phyloP scores from a whole-genome alignment of 2,329 filamentous ascomycete genomes.

The Hymenotorrendiella dingleyae region DNA sequence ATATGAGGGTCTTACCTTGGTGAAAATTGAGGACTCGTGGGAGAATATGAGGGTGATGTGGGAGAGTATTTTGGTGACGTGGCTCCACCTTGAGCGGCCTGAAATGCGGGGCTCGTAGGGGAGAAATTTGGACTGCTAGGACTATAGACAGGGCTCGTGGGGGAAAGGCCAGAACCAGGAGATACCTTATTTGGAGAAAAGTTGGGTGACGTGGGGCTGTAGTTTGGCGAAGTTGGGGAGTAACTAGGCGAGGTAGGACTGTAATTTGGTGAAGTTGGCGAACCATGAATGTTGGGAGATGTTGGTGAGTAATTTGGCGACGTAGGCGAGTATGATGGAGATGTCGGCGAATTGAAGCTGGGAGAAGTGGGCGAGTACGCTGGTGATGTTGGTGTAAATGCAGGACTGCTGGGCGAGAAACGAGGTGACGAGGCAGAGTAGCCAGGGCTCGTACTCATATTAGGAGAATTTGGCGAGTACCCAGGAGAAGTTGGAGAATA shows the following conservation, averaged over 20 bases:
- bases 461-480: slow-evolving; percentile 47
- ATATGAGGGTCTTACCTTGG: slow-evolving; percentile 18
- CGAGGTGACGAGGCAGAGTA: slow-evolving; percentile 42
- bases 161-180: slow-evolving; percentile 25
- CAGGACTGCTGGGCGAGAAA: slow-evolving; percentile 54
- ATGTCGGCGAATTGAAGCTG: slow-evolving; percentile 49
- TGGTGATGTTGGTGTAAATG: slow-evolving; percentile 31
- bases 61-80: slow-evolving; percentile 36
- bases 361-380: slow-evolving; percentile 31
- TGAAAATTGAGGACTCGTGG: slow-evolving; percentile 27
- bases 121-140: slow-evolving; percentile 29
- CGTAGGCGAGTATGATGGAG: slow-evolving; percentile 72
- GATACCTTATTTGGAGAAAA: slow-evolving; percentile 23
- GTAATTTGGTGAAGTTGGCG: slow-evolving; percentile 26
- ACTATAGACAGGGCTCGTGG: slow-evolving; percentile 29
- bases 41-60: slow-evolving; percentile 24
- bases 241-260: slow-evolving; percentile 43
- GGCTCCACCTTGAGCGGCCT: slow-evolving; percentile 12
- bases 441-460: slow-evolving; percentile 46
- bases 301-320: slow-evolving; percentile 68
- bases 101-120: slow-evolving; percentile 26
- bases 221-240: slow-evolving; percentile 26
- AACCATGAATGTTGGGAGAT: slow-evolving; percentile 57
- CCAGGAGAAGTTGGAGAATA: slow-evolving; percentile 29
- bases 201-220: slow-evolving; percentile 27